Conservation (phyloP, 2,329 filamentous ascomycete genomes). For the Aspergillus sp. region DNA sequence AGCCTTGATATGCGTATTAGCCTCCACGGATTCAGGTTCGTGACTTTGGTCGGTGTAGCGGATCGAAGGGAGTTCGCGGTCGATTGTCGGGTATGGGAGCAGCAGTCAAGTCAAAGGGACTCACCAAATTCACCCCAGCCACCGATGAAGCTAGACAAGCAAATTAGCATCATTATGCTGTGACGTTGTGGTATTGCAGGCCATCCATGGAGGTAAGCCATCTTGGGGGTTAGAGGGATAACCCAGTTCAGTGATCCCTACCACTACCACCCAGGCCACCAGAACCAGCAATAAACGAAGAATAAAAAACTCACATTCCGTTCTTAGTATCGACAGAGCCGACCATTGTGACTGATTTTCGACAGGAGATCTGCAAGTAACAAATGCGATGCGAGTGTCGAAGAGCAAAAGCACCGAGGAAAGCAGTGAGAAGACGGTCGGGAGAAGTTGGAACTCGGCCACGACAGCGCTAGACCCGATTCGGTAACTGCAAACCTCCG, state of each 20-base stretch:
- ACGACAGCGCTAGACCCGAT: conserved; percentile 29
- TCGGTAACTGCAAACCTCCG: conserved; percentile 26
- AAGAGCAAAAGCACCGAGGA: conserved; percentile 5
- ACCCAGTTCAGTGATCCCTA: too few species aligned
- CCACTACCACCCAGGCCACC: too few species aligned
- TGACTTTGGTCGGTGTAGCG: too few species aligned
- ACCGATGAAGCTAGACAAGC: conserved; percentile 56
- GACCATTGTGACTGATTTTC: conserved; percentile 28
- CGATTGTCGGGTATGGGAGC: too few species aligned
- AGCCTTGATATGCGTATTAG: conserved; percentile 14
- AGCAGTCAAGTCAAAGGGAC: conserved; percentile 26
- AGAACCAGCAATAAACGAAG: too few species aligned
- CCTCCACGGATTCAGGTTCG: not conserved
- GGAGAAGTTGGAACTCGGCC: conserved; percentile 24
- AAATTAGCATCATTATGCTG: not conserved
- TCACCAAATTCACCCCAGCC: conserved; percentile 68
- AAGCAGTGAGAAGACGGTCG: conserved; percentile 15
- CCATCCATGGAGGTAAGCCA: too few species aligned
- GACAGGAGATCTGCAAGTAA: conserved; percentile 8
- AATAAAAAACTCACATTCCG: conserved; percentile 32
- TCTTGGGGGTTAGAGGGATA: too few species aligned
- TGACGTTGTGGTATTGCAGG: not conserved
- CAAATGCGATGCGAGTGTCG: conserved; percentile 7
- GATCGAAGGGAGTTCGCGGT: too few species aligned
- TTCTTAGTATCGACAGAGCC: conserved; percentile 35